A percentile compares a stretch with the other conserved stretches of the same genome.
Conservation (phyloP, 192 early-diverging fungal genomes). For the Coemansia sp. region DNA sequence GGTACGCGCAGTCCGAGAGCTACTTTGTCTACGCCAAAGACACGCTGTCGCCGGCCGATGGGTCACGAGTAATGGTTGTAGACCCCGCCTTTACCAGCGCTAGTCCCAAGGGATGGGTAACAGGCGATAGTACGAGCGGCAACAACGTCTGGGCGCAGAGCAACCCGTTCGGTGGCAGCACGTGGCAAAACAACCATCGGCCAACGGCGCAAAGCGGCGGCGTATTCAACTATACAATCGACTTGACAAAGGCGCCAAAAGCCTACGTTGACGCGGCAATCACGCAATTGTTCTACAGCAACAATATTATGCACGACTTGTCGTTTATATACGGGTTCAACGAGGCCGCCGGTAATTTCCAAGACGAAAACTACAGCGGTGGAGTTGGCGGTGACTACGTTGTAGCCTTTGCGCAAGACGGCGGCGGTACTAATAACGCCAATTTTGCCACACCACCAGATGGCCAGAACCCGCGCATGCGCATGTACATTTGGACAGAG, state of each 20-base stretch:
- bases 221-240: slow-evolving; percentile 75
- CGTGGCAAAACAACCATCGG: slow-evolving; percentile 82
- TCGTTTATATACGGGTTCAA: slow-evolving; percentile 89
- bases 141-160: slow-evolving; percentile 97
- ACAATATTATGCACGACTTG: slow-evolving; percentile 91
- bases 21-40: slow-evolving; percentile 86
- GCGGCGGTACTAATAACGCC: slow-evolving; percentile 89
- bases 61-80: slow-evolving; percentile 56
- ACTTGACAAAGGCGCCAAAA: slow-evolving; percentile 65
- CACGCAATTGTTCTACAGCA: slow-evolving; percentile 91
- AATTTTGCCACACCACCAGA: slow-evolving; percentile 97
- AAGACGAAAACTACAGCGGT: slow-evolving; percentile 79
- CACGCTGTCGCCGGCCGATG: slow-evolving; percentile 75
- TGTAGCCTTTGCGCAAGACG: slow-evolving; percentile 91
- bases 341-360: slow-evolving; percentile 94
- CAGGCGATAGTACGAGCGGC: slow-evolving; percentile 62
- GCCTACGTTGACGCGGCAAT: slow-evolving; percentile 81
- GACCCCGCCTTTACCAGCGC: slow-evolving; percentile 71
- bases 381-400: slow-evolving; percentile 79
- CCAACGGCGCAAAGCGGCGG: slow-evolving; percentile 25
- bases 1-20: slow-evolving; percentile 71
- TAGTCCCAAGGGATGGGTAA: slow-evolving; percentile 90
- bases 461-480: slow-evolving; percentile 87
- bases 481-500: slow-evolving; percentile 93
- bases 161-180: slow-evolving; percentile 73